A percentile compares a stretch with the other conserved stretches of the same genome.
Conservation (phyloP, 306 rosid genomes). For the Pterocarpus santalinus region DNA sequence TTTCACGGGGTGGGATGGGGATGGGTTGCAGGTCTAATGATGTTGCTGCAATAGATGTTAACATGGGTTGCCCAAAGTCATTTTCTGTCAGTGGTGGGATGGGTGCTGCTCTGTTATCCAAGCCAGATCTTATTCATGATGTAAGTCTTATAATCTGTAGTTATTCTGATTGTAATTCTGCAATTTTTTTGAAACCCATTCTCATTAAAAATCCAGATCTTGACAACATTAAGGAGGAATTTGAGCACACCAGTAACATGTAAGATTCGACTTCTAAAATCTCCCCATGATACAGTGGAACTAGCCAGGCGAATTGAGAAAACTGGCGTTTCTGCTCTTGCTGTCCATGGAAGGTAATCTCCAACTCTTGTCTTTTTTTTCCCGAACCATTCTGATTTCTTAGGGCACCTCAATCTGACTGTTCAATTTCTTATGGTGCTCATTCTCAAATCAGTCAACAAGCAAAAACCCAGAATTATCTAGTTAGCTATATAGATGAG, state of each 20-base stretch:
- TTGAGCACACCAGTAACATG: conserved; percentile 85
- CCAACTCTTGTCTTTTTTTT: conserved; percentile 23
- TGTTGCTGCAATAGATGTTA: conserved; percentile 89
- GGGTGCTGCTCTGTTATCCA: conserved; percentile 85
- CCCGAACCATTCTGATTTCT: not conserved
- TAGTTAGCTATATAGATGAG: not conserved
- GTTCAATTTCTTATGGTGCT: conserved; percentile 24
- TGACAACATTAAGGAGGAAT: conserved; percentile 88
- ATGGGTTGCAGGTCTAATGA: conserved; percentile 69
- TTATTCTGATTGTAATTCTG: conserved; percentile 29
- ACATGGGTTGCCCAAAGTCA: conserved; percentile 96
- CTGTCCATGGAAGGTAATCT: conserved; percentile 91
- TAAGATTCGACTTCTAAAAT: conserved; percentile 82
- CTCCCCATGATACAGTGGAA: conserved; percentile 82
- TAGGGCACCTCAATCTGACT: not conserved
- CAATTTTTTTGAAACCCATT: conserved; percentile 30
- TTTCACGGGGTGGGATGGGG: conserved; percentile 10
- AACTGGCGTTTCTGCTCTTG: conserved; percentile 89
- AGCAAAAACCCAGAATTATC: conserved; percentile 22
- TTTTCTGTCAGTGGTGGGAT: conserved; percentile 95
- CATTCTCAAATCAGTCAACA: conserved; percentile 30
- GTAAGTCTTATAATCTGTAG: conserved; percentile 52
- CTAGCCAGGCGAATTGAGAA: conserved; percentile 85
- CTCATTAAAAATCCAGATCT: conserved; percentile 62
- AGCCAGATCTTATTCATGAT: conserved; percentile 89